Evolutionary conservation across 495 filamentous ascomycete genomes (phyloP).

Genomic region (Talaromyces liani): DNA sequence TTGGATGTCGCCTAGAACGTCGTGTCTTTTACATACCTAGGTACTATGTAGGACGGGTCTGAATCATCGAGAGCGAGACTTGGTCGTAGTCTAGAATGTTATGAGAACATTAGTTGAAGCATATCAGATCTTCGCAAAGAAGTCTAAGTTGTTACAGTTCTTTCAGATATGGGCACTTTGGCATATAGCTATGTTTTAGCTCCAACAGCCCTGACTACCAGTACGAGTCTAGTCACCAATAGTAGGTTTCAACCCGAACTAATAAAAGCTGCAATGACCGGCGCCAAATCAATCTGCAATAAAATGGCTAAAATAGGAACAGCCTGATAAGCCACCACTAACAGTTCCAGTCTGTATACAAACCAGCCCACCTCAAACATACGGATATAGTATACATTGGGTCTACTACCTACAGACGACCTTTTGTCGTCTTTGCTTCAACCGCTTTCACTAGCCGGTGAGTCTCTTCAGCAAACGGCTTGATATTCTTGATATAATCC

Average conservation of each 20-base stretch:
- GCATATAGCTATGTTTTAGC: not conserved
- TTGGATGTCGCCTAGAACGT: too few relatives aligned
- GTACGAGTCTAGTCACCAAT: not conserved
- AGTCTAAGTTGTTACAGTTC: too few relatives aligned
- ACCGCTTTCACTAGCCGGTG: conserved; percentile 59
- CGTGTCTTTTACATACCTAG: too few relatives aligned
- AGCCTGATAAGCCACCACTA: not conserved
- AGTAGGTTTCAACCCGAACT: not conserved
- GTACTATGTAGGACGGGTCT: too few relatives aligned
- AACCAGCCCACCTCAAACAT: not conserved
- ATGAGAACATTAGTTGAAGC: too few relatives aligned
- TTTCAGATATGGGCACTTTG: not conserved
- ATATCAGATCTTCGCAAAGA: too few relatives aligned
- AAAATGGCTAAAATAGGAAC: not conserved
- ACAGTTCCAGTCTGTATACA: not conserved
- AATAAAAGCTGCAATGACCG: not conserved
- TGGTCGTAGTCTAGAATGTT: too few relatives aligned
- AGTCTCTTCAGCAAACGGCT: conserved; percentile 62
- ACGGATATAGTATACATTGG: not conserved
- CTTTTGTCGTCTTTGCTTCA: conserved; percentile 19
- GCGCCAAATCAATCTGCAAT: not conserved
- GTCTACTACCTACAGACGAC: not conserved
- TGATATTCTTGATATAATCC: conserved; percentile 58
- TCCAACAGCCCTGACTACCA: not conserved
- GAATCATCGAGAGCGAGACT: too few relatives aligned